Percentiles rank a stretch among this genome's conserved stretches.
Evolutionary conservation across 257 asterid species (phyloP).

Genomic region (Petrea volubilis): DNA sequence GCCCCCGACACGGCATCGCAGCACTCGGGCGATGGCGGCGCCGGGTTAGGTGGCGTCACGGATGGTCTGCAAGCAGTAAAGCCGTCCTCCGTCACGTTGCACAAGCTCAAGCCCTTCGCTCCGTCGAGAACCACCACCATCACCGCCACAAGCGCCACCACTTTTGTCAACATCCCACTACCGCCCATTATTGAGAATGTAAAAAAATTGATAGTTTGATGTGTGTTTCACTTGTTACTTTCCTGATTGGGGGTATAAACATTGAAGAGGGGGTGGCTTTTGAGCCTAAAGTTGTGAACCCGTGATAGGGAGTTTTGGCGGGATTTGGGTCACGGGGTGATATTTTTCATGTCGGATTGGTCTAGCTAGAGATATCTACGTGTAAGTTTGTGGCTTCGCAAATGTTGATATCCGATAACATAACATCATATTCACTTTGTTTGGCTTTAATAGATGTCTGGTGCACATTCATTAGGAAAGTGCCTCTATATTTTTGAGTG

Average conservation of each 20-base stretch:
- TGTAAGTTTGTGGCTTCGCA: no score
- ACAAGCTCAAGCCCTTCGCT: slow-evolving; percentile 32
- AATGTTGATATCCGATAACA: no score
- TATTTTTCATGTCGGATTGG: neutral
- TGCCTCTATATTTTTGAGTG: no score
- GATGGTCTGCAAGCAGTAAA: slow-evolving; percentile 58
- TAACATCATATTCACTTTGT: no score
- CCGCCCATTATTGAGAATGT: neutral
- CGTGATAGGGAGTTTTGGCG: slow-evolving; percentile 44
- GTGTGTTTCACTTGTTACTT: neutral
- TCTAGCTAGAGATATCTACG: no score
- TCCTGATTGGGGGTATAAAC: slow-evolving; percentile 8
- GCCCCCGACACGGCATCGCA: slow-evolving; percentile 59
- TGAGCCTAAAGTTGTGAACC: slow-evolving; percentile 17
- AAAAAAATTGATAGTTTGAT: neutral
- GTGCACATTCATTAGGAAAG: no score
- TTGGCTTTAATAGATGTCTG: no score
- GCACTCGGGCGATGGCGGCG: slow-evolving; percentile 52
- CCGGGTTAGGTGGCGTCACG: slow-evolving; percentile 54
- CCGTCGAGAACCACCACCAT: slow-evolving; percentile 24
- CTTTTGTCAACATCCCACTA: slow-evolving; percentile 11
- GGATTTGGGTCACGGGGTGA: slow-evolving; percentile 41
- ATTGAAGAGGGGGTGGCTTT: neutral
- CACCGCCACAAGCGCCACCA: slow-evolving; percentile 26
- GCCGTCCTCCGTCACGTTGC: slow-evolving; percentile 63